Base-by-base conservation (phyloP, 2,329 filamentous ascomycete genomes). In the Fusarium sp. region DNA sequence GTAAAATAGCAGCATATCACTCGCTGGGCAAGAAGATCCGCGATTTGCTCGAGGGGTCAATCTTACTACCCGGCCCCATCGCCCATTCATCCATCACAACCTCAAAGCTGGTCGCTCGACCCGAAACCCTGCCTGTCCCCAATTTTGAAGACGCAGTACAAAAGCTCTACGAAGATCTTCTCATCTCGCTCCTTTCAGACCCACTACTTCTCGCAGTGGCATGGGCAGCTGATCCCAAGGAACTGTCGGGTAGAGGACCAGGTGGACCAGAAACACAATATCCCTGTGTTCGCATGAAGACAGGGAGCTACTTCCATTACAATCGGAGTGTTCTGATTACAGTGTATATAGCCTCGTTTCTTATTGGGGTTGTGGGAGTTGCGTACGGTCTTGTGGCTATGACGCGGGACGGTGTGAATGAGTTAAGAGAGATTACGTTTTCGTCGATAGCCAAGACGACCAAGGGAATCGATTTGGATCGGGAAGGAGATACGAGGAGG, bases 171-270 rank as follows among this genome's bases (percentile, higher is more conserved):
- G 69, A 73, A 16, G 69, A 73, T 6, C 37, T 73, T 3, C 53
- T 73, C 3, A 67, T 73, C 7, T 73, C 70, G 0, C 56, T 73
- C 7, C 54, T 73, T 16, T 72, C 69, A 1, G 65, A 73, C 10
- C 69, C 69, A 2, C 58, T 70, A n/a, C 48, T 73, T n/a, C 56
- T 70, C 13, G 67, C 56, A 11, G 70, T 73, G 3, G 51, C 69
- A 2, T 73, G 70, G 70, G 70, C 70, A 0, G 30, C 57, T 4
- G 48, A 71, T 26, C 49, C 64, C 4, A 46, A 58, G 12, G 56
- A 70, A n/a, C 53, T 52, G 1, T 69, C 70, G 1, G 70, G 70
- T 1, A 53, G 57, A 3, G 44, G 41, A 1, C 12, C 23, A 2
- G 70, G 67, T n/a, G 69, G 61, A 3, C 25, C 28, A 0, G 37